Conservation (phyloP, 805 yeast genomes). For the Grigorovia yakushimaensis region DNA sequence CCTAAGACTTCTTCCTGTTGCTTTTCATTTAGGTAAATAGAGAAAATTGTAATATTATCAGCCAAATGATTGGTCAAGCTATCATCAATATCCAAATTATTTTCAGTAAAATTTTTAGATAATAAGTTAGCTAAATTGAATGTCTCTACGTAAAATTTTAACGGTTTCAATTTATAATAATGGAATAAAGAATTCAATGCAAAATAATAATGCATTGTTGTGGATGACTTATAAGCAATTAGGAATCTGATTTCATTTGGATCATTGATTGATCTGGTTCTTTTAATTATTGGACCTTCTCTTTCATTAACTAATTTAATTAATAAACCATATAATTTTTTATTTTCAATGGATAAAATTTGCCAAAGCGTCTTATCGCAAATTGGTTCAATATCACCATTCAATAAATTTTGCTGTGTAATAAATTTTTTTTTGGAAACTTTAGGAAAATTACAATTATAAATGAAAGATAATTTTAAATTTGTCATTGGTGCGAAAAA, state of each 20-base stretch:
- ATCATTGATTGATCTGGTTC: slow-evolving; percentile 61
- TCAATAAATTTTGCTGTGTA: slow-evolving; percentile 10
- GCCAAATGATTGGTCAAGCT: background rate
- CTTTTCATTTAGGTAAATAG: slow-evolving; percentile 68
- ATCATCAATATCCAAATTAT: background rate
- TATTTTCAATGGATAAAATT: slow-evolving; percentile 73
- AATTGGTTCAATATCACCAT: slow-evolving; percentile 48
- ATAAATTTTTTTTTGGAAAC: background rate
- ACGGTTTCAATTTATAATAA: slow-evolving; percentile 75
- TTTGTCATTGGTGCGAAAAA: slow-evolving; percentile 29
- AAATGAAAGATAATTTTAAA: slow-evolving; percentile 47
- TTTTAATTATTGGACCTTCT: slow-evolving; percentile 89
- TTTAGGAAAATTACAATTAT: slow-evolving; percentile 49
- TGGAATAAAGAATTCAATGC: slow-evolving; percentile 80
- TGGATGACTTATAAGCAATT: slow-evolving; percentile 75
- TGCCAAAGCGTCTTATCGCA: slow-evolving; percentile 72
- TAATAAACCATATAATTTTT: slow-evolving; percentile 61
- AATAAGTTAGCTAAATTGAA: slow-evolving; percentile 37
- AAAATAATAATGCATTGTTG: slow-evolving; percentile 79
- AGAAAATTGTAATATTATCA: slow-evolving; percentile 77
- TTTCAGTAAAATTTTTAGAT: slow-evolving; percentile 25
- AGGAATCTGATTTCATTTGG: slow-evolving; percentile 78
- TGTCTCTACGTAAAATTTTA: slow-evolving; percentile 90
- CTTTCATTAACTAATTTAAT: slow-evolving; percentile 58
- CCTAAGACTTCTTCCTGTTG: slow-evolving; percentile 31